Evolutionary conservation across 106 monocot genomes (phyloP).

Genomic region (Dendrobium catenatum): DNA sequence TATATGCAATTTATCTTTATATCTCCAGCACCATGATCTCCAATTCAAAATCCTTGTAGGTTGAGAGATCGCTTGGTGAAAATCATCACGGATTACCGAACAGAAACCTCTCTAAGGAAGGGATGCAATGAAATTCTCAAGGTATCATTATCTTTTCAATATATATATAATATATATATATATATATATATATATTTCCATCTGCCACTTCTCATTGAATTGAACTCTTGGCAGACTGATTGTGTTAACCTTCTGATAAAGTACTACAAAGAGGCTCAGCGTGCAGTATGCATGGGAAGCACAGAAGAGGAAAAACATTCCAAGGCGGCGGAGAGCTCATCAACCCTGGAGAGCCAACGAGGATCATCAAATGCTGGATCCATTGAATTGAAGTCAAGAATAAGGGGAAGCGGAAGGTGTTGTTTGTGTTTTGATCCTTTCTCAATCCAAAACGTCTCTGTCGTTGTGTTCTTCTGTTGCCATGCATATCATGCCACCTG

Average conservation of each 20-base stretch:
- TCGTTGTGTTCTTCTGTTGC: slow-evolving; percentile 85
- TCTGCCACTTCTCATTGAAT: not conserved
- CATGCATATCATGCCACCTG: slow-evolving; percentile 86
- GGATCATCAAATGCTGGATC: slow-evolving; percentile 7
- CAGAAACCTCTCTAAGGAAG: slow-evolving; percentile 88
- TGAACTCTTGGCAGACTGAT: slow-evolving; percentile 47
- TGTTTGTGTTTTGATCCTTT: slow-evolving; percentile 95
- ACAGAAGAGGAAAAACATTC: slow-evolving; percentile 40
- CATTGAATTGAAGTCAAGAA: slow-evolving; percentile 57
- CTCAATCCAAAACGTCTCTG: slow-evolving; percentile 55
- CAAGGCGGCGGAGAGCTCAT: slow-evolving; percentile 18
- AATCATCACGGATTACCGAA: slow-evolving; percentile 93
- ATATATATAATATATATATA: not conserved
- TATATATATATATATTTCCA: too few relatives aligned
- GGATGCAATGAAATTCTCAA: slow-evolving; percentile 97
- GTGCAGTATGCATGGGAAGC: slow-evolving; percentile 60
- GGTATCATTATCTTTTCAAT: slow-evolving; percentile 27
- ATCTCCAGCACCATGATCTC: not conserved
- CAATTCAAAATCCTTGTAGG: slow-evolving; percentile 23
- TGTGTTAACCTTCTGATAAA: slow-evolving; percentile 85
- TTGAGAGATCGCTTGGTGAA: slow-evolving; percentile 94
- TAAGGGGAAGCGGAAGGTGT: slow-evolving; percentile 73
- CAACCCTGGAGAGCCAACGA: slow-evolving; percentile 13
- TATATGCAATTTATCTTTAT: too few relatives aligned
- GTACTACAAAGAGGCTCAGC: slow-evolving; percentile 77